These are phyloP conservation scores for Vararia minispora DNA, from an alignment of 768 basidiomycete species.

Conservation along the genomic window DNA sequence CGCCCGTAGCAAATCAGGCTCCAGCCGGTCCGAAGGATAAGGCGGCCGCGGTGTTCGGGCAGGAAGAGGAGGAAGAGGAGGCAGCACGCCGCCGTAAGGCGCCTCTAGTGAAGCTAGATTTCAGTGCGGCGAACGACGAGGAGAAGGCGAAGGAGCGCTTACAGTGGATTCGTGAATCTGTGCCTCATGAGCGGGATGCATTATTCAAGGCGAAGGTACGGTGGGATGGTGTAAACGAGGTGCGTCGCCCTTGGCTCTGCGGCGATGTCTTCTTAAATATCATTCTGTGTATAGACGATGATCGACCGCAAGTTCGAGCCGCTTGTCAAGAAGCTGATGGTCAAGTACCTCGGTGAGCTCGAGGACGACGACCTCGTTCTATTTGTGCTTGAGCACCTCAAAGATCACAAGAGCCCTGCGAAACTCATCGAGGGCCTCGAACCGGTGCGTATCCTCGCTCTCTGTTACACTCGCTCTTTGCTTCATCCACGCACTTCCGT, in stretches of 20 bases:
- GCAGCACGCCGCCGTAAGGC: constrained; percentile 69
- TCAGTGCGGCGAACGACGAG: constrained; percentile 68
- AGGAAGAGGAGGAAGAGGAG: constrained; percentile 83
- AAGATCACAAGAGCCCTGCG: constrained; percentile 77
- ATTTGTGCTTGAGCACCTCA: constrained; percentile 87
- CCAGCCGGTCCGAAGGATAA: constrained; percentile 32
- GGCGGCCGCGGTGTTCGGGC: constrained; percentile 57
- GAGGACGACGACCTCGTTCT: constrained; percentile 92
- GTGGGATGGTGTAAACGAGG: constrained; percentile 88
- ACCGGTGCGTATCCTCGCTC: constrained; percentile 50
- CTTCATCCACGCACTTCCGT: not conserved
- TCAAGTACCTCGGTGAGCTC: constrained; percentile 81
- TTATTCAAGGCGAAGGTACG: constrained; percentile 79
- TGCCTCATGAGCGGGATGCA: constrained; percentile 69
- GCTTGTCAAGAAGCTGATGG: constrained; percentile 72
- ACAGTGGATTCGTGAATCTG: constrained; percentile 62
- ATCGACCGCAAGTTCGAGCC: constrained; percentile 84
- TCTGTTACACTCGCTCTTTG: not conserved
- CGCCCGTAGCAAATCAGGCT: constrained; percentile 25
- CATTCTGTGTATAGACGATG: constrained; percentile 36
- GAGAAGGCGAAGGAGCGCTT: constrained; percentile 73
- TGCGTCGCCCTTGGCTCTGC: constrained; percentile 27
- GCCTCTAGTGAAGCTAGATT: constrained; percentile 84
- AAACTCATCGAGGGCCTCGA: constrained; percentile 86
- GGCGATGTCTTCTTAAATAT: constrained; percentile 11